Base-by-base conservation (phyloP, 2,329 filamentous ascomycete species). In the Verticillium tricorpus region DNA sequence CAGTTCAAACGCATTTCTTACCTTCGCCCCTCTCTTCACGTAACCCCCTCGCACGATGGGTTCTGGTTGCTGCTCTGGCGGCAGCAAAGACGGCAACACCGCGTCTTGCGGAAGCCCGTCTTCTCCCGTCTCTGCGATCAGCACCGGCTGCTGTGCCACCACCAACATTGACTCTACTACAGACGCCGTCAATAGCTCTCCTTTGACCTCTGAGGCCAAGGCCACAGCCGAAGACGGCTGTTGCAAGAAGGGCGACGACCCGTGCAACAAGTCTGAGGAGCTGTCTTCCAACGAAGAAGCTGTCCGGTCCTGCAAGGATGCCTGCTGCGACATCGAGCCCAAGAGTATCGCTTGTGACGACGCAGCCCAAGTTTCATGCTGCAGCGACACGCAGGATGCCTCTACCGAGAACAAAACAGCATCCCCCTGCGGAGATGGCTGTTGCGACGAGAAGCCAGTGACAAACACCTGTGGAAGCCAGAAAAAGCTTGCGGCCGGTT, bases 31-130 rank as follows among this genome's bases (percentile, higher is more conserved):
- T 45, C 37, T 45, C 15, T 28, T 15, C 8, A 56, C 56, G 56
- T 2, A 58, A 3, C 19, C 45, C 7, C 3, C n/a, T 12, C 19
- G 32, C 31, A 61, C 31, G 5, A 66, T 66, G 65, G 61, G 65
- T 34, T 35, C 65, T 35, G 62, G 60, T 52, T 66, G 65, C 56
- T 66, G 65, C 57, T 65, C 65, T 32, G 63, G 61, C 14, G 61
- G 28, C 19, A 52, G 19, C 52, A 50, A 61, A 15, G 56, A 35
- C n/a, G 57, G 54, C 17, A 58, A 40, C 12, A 22, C 39, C 32
- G 39, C 11, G 9, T 4, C 57, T 17, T 50, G 57, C 39, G 37
- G 25, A 39, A 28, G 39, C 25, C 22, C 58, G 31, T 55, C 60
- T 17, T 8, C 63, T 62, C 31, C 45, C 45, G 45, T 11, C 8